Conservation (phyloP, 352 stramenopile species). For the Phytophthora boehmeriae region DNA sequence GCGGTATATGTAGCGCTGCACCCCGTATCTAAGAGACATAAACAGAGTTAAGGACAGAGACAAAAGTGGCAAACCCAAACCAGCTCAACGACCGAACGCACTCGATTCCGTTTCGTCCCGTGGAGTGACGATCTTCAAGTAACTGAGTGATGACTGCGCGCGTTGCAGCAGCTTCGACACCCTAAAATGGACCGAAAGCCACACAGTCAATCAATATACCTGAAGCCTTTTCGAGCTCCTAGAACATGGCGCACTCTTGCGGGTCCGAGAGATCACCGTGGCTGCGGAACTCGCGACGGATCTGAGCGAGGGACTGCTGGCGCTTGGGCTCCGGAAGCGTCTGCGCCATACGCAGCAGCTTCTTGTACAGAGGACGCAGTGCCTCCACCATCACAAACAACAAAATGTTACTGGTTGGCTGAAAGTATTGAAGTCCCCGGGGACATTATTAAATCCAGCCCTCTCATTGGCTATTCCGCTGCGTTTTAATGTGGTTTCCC, state of each 20-base stretch:
- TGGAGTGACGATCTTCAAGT: slow-evolving; percentile 88
- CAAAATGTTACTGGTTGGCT: not conserved
- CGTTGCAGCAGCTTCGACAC: slow-evolving; percentile 71
- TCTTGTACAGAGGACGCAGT: slow-evolving; percentile 85
- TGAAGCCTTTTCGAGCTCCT: too few species aligned
- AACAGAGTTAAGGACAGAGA: slow-evolving; percentile 5
- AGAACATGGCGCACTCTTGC: slow-evolving; percentile 60
- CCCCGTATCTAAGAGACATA: slow-evolving; percentile 46
- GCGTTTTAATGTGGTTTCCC: too few species aligned
- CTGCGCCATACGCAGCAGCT: slow-evolving; percentile 80
- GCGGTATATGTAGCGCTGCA: slow-evolving; percentile 85
- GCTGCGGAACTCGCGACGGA: slow-evolving; percentile 77
- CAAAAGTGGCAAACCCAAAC: too few species aligned
- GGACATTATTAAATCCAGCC: too few species aligned
- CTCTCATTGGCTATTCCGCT: too few species aligned
- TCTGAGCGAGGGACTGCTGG: slow-evolving; percentile 66
- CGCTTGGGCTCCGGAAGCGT: slow-evolving; percentile 74
- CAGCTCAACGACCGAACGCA: slow-evolving; percentile 33
- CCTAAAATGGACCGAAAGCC: slow-evolving; percentile 31
- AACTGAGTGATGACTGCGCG: slow-evolving; percentile 83
- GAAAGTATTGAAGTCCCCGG: not conserved
- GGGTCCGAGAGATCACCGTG: slow-evolving; percentile 63
- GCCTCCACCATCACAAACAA: slow-evolving; percentile 29
- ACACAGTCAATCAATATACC: too few species aligned
- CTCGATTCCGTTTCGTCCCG: slow-evolving; percentile 43